Evolutionary conservation across 257 asterid species (phyloP).

Genomic region (Agastache rugosa): DNA sequence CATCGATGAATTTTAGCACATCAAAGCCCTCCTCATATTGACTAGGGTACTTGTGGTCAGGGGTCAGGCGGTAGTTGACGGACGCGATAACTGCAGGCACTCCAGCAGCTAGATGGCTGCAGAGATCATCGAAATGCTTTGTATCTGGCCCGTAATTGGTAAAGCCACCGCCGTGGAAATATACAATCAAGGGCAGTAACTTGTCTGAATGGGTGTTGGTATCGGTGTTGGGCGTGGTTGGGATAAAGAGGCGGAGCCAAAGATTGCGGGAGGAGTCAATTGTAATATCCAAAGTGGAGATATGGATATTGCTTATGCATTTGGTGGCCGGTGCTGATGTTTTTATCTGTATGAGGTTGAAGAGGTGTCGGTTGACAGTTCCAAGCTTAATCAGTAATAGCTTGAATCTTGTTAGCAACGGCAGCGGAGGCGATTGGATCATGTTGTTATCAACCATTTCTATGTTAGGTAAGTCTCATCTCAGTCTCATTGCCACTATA

Average conservation of each 20-base stretch:
- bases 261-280: conserved; percentile 20
- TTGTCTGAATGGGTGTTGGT: neutral
- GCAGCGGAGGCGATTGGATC: neutral
- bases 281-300: conserved; percentile 15
- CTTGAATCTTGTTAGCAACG: neutral
- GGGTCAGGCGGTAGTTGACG: conserved; percentile 52
- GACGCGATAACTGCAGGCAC: conserved; percentile 47
- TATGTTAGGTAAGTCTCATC: too few relatives aligned
- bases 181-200: conserved; percentile 45
- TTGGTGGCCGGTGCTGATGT: neutral
- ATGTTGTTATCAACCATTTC: neutral
- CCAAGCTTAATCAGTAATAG: neutral
- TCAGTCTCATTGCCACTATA: too few relatives aligned
- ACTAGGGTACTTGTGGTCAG: conserved; percentile 46
- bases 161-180: conserved; percentile 58
- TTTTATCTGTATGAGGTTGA: neutral
- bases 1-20: conserved; percentile 47
- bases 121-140: conserved; percentile 31
- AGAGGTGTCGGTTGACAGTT: neutral
- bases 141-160: conserved; percentile 32
- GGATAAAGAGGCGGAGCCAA: conserved; percentile 35
- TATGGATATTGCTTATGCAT: neutral
- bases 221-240: neutral
- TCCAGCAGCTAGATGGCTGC: conserved; percentile 43
- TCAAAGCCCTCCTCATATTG: conserved; percentile 52